phyloP scores from a whole-genome alignment of 2,329 filamentous ascomycete species.

The Thyridium curvatum region DNA sequence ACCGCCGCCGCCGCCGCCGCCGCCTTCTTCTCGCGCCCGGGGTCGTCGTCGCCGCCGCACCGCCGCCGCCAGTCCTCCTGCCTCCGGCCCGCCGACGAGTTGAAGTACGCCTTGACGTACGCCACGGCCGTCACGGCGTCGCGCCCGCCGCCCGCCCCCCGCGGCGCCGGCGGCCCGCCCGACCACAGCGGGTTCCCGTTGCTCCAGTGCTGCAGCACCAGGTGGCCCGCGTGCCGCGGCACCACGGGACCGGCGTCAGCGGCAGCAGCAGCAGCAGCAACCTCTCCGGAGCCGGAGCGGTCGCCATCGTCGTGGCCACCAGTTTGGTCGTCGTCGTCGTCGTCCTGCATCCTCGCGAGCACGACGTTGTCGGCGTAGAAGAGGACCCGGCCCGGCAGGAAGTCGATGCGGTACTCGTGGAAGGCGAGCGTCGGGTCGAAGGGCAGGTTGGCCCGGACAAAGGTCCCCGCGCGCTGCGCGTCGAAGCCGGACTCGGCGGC shows the following conservation, averaged over 20 bases:
- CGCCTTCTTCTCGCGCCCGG: no score
- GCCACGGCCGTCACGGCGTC: constrained; percentile 59
- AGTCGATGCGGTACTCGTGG: constrained; percentile 79
- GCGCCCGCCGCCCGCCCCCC: no score
- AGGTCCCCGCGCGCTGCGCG: constrained; percentile 53
- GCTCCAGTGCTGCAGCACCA: constrained; percentile 72
- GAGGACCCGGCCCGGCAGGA: constrained; percentile 51
- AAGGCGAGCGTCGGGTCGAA: constrained; percentile 61
- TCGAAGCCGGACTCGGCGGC: constrained; percentile 56
- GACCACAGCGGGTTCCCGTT: constrained; percentile 70
- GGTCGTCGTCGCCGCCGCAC: no score
- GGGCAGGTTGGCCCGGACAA: constrained; percentile 48
- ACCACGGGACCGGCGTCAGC: constrained; percentile 48
- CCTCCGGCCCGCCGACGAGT: constrained; percentile 47
- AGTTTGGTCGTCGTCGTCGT: no score
- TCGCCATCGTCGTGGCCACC: no score
- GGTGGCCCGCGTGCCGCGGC: constrained; percentile 54
- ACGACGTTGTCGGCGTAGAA: constrained; percentile 63
- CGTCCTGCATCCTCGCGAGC: constrained; percentile 50
- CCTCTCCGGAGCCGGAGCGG: no score
- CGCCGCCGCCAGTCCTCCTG: constrained; percentile 29
- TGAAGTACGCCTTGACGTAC: constrained; percentile 77
- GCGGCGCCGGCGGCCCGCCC: constrained; percentile 59
- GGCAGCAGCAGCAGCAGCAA: no score
- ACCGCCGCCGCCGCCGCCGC: constrained; percentile 31